Evolutionary conservation across 106 monocot genomes (phyloP), one percentile per base, ranked within the genome.

Genomic region (Acorus calamus): DNA sequence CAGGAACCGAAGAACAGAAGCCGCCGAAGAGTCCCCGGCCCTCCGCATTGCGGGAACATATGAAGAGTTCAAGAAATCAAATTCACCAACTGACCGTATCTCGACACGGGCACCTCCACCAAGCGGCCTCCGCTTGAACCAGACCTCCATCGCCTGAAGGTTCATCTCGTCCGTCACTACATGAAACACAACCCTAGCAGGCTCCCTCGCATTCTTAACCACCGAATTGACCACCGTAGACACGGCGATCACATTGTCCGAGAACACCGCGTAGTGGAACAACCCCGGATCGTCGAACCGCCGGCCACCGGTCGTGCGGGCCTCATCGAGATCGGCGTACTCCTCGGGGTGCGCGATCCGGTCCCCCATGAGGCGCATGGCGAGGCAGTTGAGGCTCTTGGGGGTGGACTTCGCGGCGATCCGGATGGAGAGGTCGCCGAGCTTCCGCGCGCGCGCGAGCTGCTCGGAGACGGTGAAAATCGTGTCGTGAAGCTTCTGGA

Each of bases 381-480:
- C 78, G 59, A 92, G 77, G 69, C 91, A 92, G 55, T 92, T 86
- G 51, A 92, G 87, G 49, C 68, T 73, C 74, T 92, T 92, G 7
- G 91, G 91, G 52, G 91, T 92, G 58, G 91, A 84, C 46, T 75
- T 73, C 28, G 91, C 91, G 8, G 91, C 91, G n/a, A 78, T 78
- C 44, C 57, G 42, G 45, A 51, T 59, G 52, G 75, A 55, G 54
- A 55, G 10, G 4, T 11, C 3, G 12, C 54, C 5, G 10, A 55
- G n/a, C 10, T 12, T n/a, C 10, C 10, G 12, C 5, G 4, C 10
- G 12, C 12, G 54, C 8, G n/a, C 12, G 10, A n/a, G 54, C 10
- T 11, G 10, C 12, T 11, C 10, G n/a, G 12, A 11, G 8, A 55
- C 54, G 12, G 10, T 10, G 12, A 3, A 12, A 9, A 55, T 11